phyloP scores from a whole-genome alignment of 2,329 filamentous ascomycete species.

The Epichloe sylvatica region DNA sequence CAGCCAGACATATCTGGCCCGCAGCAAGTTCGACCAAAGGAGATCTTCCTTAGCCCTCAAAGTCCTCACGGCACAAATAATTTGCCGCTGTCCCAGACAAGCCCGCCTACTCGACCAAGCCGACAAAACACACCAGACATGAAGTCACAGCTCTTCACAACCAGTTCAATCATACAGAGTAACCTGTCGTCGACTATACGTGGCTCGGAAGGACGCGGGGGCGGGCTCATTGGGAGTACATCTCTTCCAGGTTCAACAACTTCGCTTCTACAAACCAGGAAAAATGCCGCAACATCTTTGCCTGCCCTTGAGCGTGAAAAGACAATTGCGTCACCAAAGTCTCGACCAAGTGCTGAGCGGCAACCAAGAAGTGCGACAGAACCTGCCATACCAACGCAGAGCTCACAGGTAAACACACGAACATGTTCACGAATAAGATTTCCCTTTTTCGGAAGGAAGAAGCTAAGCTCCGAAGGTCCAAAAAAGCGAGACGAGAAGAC shows the following conservation, averaged over 20 bases:
- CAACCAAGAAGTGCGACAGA: constrained; percentile 12
- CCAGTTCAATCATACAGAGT: constrained; percentile 46
- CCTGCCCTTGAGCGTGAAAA: constrained; percentile 10
- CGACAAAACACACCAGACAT: constrained; percentile 53
- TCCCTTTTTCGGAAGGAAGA: constrained; percentile 64
- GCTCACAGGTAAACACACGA: constrained; percentile 39
- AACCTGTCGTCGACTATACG: constrained; percentile 28
- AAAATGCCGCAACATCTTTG: constrained; percentile 20
- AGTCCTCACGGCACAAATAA: constrained; percentile 17
- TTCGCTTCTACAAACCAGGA: constrained; percentile 15
- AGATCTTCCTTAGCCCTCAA: constrained; percentile 21
- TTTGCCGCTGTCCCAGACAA: constrained; percentile 19
- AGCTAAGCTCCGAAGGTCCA: constrained; percentile 39
- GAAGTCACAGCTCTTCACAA: constrained; percentile 37
- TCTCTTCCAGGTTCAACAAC: constrained; percentile 22
- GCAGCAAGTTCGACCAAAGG: background rate
- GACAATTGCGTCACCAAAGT: constrained; percentile 2
- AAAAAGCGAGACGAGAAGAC: constrained; percentile 36
- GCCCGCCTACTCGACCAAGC: constrained; percentile 48
- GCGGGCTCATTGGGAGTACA: constrained; percentile 22
- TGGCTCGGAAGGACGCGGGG: constrained; percentile 30
- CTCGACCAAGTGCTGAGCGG: constrained; percentile 7
- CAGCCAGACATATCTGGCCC: background rate
- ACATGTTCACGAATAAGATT: constrained; percentile 52
- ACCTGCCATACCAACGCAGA: constrained; percentile 19